Evolutionary conservation across 1,284 basidiomycete genomes (phyloP).

Genomic region (Hemileia vastatrix): DNA sequence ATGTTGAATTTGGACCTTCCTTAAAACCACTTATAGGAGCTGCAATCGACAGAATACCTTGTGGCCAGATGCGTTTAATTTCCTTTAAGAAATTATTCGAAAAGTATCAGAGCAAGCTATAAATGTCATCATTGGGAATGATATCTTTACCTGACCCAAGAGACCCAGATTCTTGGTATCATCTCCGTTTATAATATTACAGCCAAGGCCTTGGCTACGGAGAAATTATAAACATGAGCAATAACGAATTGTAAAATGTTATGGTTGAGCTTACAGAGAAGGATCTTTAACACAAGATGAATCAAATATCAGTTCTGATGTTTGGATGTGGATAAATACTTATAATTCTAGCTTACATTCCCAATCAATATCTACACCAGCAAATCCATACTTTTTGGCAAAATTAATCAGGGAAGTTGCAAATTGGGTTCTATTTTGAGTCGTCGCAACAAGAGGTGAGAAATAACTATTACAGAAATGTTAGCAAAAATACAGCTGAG

Average conservation of each 20-base stretch:
- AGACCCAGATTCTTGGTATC: conserved; percentile 9
- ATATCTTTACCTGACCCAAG: conserved; percentile 5
- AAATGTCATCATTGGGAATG: neutral
- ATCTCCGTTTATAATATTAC: conserved; percentile 4
- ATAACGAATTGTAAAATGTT: too few relatives aligned
- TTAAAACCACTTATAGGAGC: conserved; percentile 9
- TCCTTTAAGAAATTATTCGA: conserved; percentile 1
- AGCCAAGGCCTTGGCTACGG: conserved; percentile 21
- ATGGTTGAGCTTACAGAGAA: too few relatives aligned
- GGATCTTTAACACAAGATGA: neutral
- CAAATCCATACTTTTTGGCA: conserved; percentile 19
- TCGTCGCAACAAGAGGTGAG: conserved; percentile 7
- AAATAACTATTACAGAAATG: conserved; percentile 3
- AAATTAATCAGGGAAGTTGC: conserved; percentile 13
- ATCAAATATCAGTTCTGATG: too few relatives aligned
- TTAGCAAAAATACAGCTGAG: neutral
- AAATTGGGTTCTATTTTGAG: conserved; percentile 12
- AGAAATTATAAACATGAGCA: too few relatives aligned
- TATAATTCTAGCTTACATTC: too few relatives aligned
- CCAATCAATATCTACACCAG: conserved; percentile 21
- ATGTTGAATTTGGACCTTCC: too few relatives aligned
- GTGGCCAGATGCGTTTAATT: conserved; percentile 13
- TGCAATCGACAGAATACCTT: neutral
- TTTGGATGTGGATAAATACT: too few relatives aligned
- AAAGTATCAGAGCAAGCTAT: neutral